These are phyloP conservation scores for Parietaria judaica DNA, from an alignment of 306 rosid species.

Conservation along the genomic window DNA sequence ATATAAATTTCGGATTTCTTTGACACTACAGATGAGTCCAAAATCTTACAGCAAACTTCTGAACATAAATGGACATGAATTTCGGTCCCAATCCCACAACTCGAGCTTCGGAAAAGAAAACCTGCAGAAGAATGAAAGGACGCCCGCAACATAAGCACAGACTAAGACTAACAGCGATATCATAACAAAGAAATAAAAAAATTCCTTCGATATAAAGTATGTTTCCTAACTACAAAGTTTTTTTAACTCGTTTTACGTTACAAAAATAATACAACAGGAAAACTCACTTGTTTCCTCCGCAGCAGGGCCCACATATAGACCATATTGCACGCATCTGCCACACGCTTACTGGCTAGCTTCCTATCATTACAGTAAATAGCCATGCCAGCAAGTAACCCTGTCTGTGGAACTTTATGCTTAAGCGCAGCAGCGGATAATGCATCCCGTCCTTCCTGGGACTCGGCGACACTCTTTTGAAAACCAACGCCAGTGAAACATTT, in stretches of 20 bases:
- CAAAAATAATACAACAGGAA: background rate
- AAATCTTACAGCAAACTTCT: constrained; percentile 71
- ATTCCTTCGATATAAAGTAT: too few relatives aligned
- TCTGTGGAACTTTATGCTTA: constrained; percentile 52
- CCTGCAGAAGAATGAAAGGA: constrained; percentile 35
- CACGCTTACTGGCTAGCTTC: constrained; percentile 63
- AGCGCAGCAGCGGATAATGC: constrained; percentile 62
- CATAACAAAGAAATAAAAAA: background rate
- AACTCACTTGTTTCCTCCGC: constrained; percentile 54
- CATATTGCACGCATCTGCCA: constrained; percentile 72
- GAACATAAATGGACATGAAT: constrained; percentile 84
- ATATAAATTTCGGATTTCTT: background rate
- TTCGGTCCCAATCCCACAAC: constrained; percentile 81
- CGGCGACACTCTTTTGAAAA: constrained; percentile 61
- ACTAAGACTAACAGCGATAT: constrained; percentile 5
- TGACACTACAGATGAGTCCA: background rate
- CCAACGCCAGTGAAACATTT: constrained; percentile 61
- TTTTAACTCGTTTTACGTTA: background rate
- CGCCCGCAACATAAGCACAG: constrained; percentile 11
- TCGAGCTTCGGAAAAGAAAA: constrained; percentile 72
- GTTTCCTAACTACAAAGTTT: background rate
- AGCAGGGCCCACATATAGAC: constrained; percentile 71
- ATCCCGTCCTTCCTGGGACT: constrained; percentile 51
- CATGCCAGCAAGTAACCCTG: constrained; percentile 40
- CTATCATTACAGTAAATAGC: constrained; percentile 71